Evolutionary conservation across 2,329 filamentous ascomycete genomes (phyloP).

Genomic region (Zymoseptoria brevis): DNA sequence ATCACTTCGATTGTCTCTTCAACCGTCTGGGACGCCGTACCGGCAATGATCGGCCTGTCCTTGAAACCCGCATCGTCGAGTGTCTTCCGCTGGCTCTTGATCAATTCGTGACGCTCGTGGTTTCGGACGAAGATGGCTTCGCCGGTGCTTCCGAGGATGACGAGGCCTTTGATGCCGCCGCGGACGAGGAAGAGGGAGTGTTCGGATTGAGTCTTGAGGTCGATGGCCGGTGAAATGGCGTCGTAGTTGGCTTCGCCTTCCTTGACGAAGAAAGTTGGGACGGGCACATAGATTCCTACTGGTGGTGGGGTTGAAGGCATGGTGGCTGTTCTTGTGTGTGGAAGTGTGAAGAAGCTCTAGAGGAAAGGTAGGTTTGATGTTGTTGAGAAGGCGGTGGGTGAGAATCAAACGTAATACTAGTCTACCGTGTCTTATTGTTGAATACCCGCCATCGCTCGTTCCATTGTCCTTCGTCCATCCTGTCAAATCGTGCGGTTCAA

Average conservation of each 20-base stretch:
- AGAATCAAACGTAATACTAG: background rate
- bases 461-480: no score
- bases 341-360: background rate
- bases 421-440: background rate
- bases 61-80: conserved; percentile 49
- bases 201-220: conserved; percentile 50
- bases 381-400: background rate
- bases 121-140: conserved; percentile 55
- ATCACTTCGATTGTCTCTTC: conserved; percentile 55
- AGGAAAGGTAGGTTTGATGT: background rate
- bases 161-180: conserved; percentile 53
- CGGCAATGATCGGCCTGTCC: conserved; percentile 55
- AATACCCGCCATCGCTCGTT: background rate
- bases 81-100: conserved; percentile 49
- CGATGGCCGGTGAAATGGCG: conserved; percentile 44
- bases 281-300: conserved; percentile 49
- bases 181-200: conserved; percentile 55
- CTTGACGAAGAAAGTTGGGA: conserved; percentile 58
- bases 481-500: background rate
- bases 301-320: conserved; percentile 36
- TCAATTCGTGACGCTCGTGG: conserved; percentile 49
- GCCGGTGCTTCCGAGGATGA: conserved; percentile 57
- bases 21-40: conserved; percentile 54
- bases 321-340: background rate
- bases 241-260: conserved; percentile 36